A percentile compares a stretch with the other conserved stretches of the same genome.
Conservation (phyloP, 106 monocot species). For the Platanthera zijinensis region DNA sequence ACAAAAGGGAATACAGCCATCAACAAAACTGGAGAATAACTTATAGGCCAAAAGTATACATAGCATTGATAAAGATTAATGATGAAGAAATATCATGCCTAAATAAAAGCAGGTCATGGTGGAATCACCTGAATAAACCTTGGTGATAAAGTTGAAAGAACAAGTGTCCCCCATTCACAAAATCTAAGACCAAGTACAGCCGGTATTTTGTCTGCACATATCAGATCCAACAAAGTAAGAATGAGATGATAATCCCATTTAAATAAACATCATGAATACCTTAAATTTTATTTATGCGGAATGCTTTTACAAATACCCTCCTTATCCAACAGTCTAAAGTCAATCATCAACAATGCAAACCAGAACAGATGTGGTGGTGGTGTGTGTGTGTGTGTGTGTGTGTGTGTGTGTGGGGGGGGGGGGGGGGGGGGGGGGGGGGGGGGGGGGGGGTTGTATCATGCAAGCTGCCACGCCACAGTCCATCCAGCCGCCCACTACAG, state of each 20-base stretch:
- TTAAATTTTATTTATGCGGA: not conserved
- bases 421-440: too few relatives aligned
- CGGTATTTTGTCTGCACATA: conserved; percentile 83
- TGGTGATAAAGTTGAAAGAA: conserved; percentile 97
- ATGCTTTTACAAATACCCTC: not conserved
- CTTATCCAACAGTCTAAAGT: too few relatives aligned
- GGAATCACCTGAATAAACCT: conserved; percentile 71
- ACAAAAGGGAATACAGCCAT: not conserved
- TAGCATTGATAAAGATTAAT: not conserved
- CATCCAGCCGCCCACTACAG: too few relatives aligned
- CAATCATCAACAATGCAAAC: too few relatives aligned
- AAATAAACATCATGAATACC: not conserved
- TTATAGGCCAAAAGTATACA: not conserved
- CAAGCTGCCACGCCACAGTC: too few relatives aligned
- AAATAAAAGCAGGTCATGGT: not conserved
- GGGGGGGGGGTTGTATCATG: too few relatives aligned
- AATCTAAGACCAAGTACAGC: conserved; percentile 89
- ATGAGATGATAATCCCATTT: not conserved
- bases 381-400: too few relatives aligned
- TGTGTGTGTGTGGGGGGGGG: too few relatives aligned
- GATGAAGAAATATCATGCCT: not conserved
- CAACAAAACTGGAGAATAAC: too few relatives aligned
- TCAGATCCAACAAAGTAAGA: not conserved
- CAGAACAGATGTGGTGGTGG: too few relatives aligned
- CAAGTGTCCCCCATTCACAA: conserved; percentile 89